Evolutionary conservation across 176 grass and related monocot species (phyloP).

Genomic region (Aegilops bicornis): DNA sequence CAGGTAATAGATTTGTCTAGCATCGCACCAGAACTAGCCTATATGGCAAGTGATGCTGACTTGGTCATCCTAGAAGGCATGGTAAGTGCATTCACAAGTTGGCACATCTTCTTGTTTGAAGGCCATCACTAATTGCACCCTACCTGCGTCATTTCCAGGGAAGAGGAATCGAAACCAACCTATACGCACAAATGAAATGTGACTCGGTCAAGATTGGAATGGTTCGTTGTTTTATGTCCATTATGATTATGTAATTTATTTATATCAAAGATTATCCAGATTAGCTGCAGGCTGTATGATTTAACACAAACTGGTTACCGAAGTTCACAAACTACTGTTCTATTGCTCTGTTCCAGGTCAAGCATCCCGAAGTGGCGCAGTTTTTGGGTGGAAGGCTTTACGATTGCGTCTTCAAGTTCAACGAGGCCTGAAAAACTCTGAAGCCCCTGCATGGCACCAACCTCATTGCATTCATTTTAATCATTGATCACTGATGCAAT

Average conservation of each 20-base stretch:
- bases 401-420: constrained; percentile 97
- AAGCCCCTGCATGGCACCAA: background rate
- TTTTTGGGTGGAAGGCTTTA: constrained; percentile 97
- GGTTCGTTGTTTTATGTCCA: constrained; percentile 40
- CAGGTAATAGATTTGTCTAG: constrained; percentile 92
- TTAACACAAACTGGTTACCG: background rate
- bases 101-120: background rate
- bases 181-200: constrained; percentile 90
- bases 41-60: constrained; percentile 76
- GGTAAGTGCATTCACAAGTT: constrained; percentile 49
- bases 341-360: constrained; percentile 55
- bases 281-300: background rate
- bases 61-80: constrained; percentile 90
- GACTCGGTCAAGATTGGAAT: constrained; percentile 98
- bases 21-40: constrained; percentile 85
- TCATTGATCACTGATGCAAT: background rate
- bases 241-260: constrained; percentile 13
- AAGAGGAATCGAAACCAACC: constrained; percentile 94
- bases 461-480: background rate
- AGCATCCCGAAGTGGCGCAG: constrained; percentile 95
- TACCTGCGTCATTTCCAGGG: constrained; percentile 51
- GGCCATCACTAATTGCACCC: background rate
- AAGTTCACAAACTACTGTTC: background rate
- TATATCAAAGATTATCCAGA: background rate
- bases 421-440: constrained; percentile 63